Conservation (phyloP, 495 filamentous ascomycete genomes). For the Tuber magnatum region DNA sequence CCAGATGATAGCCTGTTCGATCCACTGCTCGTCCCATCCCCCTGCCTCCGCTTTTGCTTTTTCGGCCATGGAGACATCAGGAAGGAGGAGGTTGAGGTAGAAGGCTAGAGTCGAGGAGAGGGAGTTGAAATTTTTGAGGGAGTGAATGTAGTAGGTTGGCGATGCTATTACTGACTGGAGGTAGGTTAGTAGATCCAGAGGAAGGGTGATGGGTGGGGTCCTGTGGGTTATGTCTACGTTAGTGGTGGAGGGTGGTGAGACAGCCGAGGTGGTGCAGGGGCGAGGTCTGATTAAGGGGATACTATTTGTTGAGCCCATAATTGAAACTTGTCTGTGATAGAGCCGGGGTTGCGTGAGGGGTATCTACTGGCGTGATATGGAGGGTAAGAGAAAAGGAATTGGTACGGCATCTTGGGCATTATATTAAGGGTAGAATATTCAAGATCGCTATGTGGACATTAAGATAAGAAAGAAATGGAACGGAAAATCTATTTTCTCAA, state of each 20-base stretch:
- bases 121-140: not conserved
- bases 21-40: not conserved
- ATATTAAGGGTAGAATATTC: not conserved
- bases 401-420: not conserved
- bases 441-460: not conserved
- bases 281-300: not conserved
- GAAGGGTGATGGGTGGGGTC: not conserved
- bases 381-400: not conserved
- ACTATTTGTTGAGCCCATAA: not conserved
- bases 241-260: not conserved
- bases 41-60: not conserved
- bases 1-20: not conserved
- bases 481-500: not conserved
- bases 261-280: not conserved
- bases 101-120: not conserved
- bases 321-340: not conserved
- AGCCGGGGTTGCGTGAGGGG: not conserved
- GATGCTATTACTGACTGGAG: not conserved
- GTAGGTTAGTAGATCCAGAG: not conserved
- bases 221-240: not conserved
- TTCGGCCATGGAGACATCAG: not conserved
- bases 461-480: not conserved
- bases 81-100: not conserved
- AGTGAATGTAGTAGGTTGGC: not conserved
- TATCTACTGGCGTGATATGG: not conserved